Base-by-base conservation (phyloP, 2,329 filamentous ascomycete genomes). In the Cercospora brassicicola region DNA sequence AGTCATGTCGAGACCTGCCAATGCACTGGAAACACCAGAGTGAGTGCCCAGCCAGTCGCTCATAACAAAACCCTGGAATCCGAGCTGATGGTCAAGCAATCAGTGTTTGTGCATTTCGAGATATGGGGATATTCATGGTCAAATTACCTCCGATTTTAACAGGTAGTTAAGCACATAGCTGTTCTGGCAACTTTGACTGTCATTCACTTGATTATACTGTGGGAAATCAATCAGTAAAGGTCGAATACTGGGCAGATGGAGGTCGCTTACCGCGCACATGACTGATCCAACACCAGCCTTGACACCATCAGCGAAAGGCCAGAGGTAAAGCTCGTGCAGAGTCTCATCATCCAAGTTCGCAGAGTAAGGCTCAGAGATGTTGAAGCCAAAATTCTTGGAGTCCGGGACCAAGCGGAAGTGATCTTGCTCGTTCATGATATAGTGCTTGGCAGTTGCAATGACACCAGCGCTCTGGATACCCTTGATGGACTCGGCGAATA, bases 241-340 rank as follows among this genome's bases (percentile, higher is more conserved):
- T 53, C 23, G 5, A 53, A 53, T 2, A 3, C 1, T 23, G 23
- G 48, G 23, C 20, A 7, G 13, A 7, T 11, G 11, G 4, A 26
- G 23, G 48, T 53, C 2, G 1, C 60, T 23, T 31, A 62, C 60
- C 18, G 87, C 88, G 80, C 90, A 92, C 90, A 92, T 92, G 63
- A 94, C 86, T n/a, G 88, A 88, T 0, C 87, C 92, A 2, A 95
- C 92, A 30, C 92, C 92, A 4, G 91, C 92, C 66, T 87, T 88
- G 18, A 96, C 84, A 15, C 89, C 89, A 72, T 96, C 90, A 1
- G 89, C 90, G 77, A 96, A 96, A 0, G 93, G 93, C 92, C 93
- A 96, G 0, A 89, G 86, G 75, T 96, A 96, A 1, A 96, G 81
- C 79, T 93, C 91, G 75, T 93, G 91, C 71, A 92, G 77, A 0